phyloP scores from a whole-genome alignment of 805 yeast genomes.

The Cyberlindnera japonica region DNA sequence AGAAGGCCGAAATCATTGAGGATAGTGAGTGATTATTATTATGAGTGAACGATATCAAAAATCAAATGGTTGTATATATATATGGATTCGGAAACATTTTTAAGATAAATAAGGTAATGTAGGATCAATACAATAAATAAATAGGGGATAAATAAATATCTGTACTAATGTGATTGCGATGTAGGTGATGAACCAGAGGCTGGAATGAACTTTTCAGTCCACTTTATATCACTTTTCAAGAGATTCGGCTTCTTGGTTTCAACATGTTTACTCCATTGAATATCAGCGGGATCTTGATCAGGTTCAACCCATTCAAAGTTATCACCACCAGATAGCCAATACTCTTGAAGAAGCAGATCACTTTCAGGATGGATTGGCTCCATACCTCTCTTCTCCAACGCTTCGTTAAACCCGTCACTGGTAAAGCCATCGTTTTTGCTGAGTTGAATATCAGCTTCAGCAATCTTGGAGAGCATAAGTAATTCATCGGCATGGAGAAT shows the following conservation, averaged over 20 bases:
- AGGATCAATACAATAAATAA: conserved; percentile 2
- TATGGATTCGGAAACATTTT: neutral
- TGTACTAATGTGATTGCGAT: neutral
- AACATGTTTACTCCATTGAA: conserved; percentile 25
- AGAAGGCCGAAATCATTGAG: conserved; percentile 14
- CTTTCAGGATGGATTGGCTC: conserved; percentile 46
- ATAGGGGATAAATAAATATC: neutral
- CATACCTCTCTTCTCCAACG: conserved; percentile 9
- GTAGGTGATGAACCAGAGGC: neutral
- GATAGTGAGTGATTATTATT: conserved; percentile 9
- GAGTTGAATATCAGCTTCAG: conserved; percentile 51
- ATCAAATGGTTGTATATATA: neutral
- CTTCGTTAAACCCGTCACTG: conserved; percentile 14
- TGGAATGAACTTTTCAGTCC: conserved; percentile 23
- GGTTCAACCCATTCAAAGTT: conserved; percentile 90
- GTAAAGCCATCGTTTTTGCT: conserved; percentile 22
- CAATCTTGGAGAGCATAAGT: conserved; percentile 58
- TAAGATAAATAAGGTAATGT: conserved; percentile 3
- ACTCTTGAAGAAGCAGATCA: conserved; percentile 69
- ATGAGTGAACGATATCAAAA: neutral
- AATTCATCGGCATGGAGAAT: conserved; percentile 64
- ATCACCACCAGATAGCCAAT: conserved; percentile 85
- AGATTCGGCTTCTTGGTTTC: conserved; percentile 15
- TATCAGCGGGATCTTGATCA: conserved; percentile 82
- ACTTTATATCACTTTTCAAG: conserved; percentile 14